These are phyloP conservation scores for Cotoneaster glaucophyllus DNA, from an alignment of 306 rosid genomes.

Conservation along the genomic window DNA sequence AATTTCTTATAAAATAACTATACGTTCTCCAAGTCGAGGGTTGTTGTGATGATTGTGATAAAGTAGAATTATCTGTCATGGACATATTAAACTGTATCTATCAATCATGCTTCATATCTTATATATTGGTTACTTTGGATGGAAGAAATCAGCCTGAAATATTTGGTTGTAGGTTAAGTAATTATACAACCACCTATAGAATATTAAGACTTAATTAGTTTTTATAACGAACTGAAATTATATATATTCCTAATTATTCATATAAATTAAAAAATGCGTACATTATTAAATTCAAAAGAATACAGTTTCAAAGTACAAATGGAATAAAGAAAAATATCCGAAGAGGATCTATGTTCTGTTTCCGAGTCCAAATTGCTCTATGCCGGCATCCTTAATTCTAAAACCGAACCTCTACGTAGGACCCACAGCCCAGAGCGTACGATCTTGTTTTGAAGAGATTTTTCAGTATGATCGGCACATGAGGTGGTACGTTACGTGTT, in stretches of 20 bases:
- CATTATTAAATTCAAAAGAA: no score
- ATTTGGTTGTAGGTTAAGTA: neutral
- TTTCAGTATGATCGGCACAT: fast-evolving
- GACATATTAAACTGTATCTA: neutral
- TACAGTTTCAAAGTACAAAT: neutral
- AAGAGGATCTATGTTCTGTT: neutral
- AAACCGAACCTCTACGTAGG: neutral
- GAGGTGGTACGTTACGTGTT: fast-evolving
- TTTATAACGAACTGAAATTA: neutral
- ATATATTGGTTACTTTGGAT: neutral
- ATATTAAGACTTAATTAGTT: neutral
- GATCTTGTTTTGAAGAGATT: no score
- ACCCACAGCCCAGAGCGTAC: neutral
- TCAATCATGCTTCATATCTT: neutral
- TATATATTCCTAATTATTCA: neutral
- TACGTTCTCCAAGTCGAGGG: neutral
- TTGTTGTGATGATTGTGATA: neutral
- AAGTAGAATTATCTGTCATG: neutral
- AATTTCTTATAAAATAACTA: no score
- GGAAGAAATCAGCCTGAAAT: neutral
- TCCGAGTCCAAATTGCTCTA: no score
- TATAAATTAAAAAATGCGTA: neutral
- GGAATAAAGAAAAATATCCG: neutral
- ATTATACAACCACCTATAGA: neutral
- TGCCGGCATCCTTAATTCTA: neutral